phyloP scores from a whole-genome alignment of 371 early-diverging fungal species.

The Lichtheimia ornata region DNA sequence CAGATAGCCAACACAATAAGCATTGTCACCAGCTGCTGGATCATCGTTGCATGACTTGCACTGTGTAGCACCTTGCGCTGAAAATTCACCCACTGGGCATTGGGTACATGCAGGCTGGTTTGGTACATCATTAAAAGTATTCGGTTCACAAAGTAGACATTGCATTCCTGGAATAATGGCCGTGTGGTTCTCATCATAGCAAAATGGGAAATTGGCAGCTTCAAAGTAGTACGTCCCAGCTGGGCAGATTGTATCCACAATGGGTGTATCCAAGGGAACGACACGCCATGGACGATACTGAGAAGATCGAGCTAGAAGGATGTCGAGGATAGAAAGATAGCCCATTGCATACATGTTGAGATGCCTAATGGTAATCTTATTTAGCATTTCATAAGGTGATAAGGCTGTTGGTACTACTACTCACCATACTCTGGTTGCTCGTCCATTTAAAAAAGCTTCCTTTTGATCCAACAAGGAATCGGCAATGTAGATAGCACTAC shows the following conservation, averaged over 20 bases:
- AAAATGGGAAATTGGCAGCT: slow-evolving; percentile 21
- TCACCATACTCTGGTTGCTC: slow-evolving; percentile 26
- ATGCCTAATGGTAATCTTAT: slow-evolving; percentile 14
- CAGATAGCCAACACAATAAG: slow-evolving; percentile 18
- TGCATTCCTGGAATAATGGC: slow-evolving; percentile 17
- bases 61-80: slow-evolving; percentile 18
- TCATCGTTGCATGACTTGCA: slow-evolving; percentile 29
- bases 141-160: slow-evolving; percentile 36
- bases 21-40: background rate
- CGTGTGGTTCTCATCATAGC: slow-evolving; percentile 12
- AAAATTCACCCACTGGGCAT: slow-evolving; percentile 28
- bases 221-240: slow-evolving; percentile 27
- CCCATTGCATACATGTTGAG: slow-evolving; percentile 32
- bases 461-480: slow-evolving; percentile 28
- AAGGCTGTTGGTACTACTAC: background rate
- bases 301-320: slow-evolving; percentile 16
- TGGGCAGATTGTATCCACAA: slow-evolving; percentile 9
- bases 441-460: slow-evolving; percentile 28
- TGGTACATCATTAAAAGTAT: slow-evolving; percentile 21
- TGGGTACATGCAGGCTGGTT: slow-evolving; percentile 30
- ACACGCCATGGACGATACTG: slow-evolving; percentile 24
- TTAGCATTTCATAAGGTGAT: background rate
- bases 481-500: slow-evolving; percentile 22
- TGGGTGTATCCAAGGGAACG: slow-evolving; percentile 13
- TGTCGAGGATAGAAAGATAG: slow-evolving; percentile 25